Conservation (phyloP, 2,329 filamentous ascomycete species). For the Trematosphaeria pertusa region DNA sequence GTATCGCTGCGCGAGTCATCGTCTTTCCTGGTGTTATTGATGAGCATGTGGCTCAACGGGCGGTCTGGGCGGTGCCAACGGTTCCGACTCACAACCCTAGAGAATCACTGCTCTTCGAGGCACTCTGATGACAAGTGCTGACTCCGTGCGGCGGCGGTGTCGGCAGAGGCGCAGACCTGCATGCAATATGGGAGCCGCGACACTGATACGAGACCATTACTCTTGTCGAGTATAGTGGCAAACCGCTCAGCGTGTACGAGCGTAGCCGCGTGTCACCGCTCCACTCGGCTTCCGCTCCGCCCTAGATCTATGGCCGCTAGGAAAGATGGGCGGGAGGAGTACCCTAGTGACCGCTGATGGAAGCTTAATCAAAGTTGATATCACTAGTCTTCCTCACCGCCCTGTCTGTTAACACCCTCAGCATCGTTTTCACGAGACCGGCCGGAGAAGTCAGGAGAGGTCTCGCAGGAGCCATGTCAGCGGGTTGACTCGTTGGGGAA, state of each 20-base stretch:
- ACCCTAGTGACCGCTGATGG: no score
- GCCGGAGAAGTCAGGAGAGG: background rate
- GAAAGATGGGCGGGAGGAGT: no score
- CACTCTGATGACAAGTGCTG: conserved; percentile 3
- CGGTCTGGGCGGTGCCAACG: background rate
- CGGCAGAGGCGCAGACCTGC: background rate
- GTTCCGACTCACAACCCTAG: background rate
- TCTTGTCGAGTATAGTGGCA: background rate
- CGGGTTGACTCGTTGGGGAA: no score
- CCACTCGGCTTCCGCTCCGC: no score
- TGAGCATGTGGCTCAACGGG: no score
- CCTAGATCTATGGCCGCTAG: no score
- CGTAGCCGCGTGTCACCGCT: no score
- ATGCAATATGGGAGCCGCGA: background rate
- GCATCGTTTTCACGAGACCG: background rate
- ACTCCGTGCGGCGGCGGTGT: background rate
- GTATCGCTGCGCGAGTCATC: no score
- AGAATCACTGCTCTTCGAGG: background rate
- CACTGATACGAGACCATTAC: conserved; percentile 4
- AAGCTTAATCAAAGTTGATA: no score
- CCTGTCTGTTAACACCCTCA: background rate
- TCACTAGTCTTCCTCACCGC: background rate
- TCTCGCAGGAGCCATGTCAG: background rate
- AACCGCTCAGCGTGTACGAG: background rate
- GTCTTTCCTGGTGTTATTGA: no score